Evolutionary conservation across 169 alveolate species (phyloP).

Genomic region (Plasmodium yoelii): DNA sequence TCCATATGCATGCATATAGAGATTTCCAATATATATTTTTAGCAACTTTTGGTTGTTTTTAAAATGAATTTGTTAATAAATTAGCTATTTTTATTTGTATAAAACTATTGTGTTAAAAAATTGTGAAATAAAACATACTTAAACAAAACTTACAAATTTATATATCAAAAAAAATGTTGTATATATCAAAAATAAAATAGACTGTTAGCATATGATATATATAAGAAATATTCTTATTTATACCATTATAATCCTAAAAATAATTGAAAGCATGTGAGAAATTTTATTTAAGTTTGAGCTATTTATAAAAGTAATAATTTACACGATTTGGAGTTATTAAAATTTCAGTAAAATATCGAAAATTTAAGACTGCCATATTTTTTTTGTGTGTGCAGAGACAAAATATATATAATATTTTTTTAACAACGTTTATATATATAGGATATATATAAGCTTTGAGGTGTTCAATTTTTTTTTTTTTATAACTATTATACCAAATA

Average conservation of each 20-base stretch:
- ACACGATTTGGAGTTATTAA: slow-evolving; percentile 1
- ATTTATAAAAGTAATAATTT: slow-evolving; percentile 1
- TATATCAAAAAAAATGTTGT: too few relatives aligned
- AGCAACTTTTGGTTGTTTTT: not conserved
- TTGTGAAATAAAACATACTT: not conserved
- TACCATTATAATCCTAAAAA: not conserved
- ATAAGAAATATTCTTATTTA: not conserved
- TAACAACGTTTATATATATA: slow-evolving; percentile 13
- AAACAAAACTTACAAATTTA: not conserved
- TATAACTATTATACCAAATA: slow-evolving; percentile 6
- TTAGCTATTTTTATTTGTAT: not conserved
- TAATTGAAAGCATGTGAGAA: not conserved
- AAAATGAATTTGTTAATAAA: not conserved
- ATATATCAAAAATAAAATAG: too few relatives aligned
- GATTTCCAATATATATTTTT: not conserved
- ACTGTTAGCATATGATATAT: too few relatives aligned
- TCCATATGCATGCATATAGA: too few relatives aligned
- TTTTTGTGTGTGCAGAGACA: slow-evolving; percentile 24
- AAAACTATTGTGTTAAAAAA: slow-evolving; percentile 5
- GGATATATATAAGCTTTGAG: slow-evolving; percentile 14
- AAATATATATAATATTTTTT: slow-evolving; percentile 1
- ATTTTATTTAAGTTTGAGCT: slow-evolving; percentile 2
- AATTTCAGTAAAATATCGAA: slow-evolving; percentile 12
- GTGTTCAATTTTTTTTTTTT: slow-evolving; percentile 4
- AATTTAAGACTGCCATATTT: slow-evolving; percentile 16